Evolutionary conservation across 148 eudicot genomes (phyloP).

Genomic region (Amaranthus palmeri): DNA sequence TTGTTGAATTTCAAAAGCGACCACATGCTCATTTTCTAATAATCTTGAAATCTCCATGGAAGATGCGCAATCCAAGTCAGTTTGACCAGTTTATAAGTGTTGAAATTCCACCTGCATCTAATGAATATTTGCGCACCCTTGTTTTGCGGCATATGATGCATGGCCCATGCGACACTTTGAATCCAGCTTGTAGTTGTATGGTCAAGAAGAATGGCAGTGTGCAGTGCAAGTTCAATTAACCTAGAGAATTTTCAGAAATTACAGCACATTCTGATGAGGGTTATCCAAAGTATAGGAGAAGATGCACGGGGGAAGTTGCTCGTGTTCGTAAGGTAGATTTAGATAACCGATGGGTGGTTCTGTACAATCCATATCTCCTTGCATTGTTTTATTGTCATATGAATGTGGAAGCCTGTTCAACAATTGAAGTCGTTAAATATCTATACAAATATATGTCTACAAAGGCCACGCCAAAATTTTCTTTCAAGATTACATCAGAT

Average conservation of each 20-base stretch:
- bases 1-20: constrained; percentile 11
- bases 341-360: not conserved
- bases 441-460: not conserved
- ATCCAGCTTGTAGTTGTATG: not conserved
- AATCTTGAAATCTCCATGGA: not conserved
- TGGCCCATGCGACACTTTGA: not conserved
- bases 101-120: not conserved
- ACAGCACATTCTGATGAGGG: not conserved
- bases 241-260: not conserved
- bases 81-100: not conserved
- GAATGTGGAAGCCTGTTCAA: not conserved
- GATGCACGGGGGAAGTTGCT: not conserved
- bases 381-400: not conserved
- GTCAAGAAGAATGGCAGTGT: too few relatives aligned
- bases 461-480: not conserved
- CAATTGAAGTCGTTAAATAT: not conserved
- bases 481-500: not conserved
- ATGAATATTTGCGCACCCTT: not conserved
- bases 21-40: too few relatives aligned
- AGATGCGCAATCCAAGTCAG: not conserved
- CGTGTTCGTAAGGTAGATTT: not conserved
- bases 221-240: not conserved
- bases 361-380: not conserved
- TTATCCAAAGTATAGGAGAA: not conserved
- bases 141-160: not conserved